phyloP scores from a whole-genome alignment of 495 filamentous ascomycete species.

The Arthonia radiata region DNA sequence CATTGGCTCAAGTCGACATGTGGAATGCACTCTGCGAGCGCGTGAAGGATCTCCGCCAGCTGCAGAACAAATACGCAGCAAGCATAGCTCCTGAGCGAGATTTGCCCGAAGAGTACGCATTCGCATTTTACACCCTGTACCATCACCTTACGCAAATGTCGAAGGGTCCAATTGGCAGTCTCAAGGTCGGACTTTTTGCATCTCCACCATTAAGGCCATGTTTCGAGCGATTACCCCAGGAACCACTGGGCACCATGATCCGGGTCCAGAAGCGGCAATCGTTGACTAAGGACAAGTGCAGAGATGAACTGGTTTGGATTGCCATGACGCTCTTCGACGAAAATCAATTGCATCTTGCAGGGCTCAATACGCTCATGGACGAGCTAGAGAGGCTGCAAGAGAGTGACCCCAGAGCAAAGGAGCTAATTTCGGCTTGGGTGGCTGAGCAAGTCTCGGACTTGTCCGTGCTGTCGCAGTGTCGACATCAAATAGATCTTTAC shows the following conservation, averaged over 20 bases:
- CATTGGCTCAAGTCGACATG: slow-evolving; percentile 8
- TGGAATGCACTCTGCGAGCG: slow-evolving; percentile 13
- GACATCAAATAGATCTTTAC: slow-evolving; percentile 19
- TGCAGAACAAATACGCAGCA: slow-evolving; percentile 11
- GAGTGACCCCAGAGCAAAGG: slow-evolving; percentile 11
- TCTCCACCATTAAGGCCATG: no score
- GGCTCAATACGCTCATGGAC: slow-evolving; percentile 17
- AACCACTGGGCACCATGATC: slow-evolving; percentile 5
- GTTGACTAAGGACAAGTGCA: slow-evolving; percentile 4
- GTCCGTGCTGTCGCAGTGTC: slow-evolving; percentile 17
- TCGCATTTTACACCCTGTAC: slow-evolving; percentile 14
- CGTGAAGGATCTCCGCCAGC: slow-evolving; percentile 7
- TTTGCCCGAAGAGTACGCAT: slow-evolving; percentile 14
- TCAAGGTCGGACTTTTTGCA: slow-evolving; percentile 7
- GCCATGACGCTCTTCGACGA: slow-evolving; percentile 10
- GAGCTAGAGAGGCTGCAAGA: slow-evolving; percentile 20
- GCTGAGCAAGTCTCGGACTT: slow-evolving; percentile 17
- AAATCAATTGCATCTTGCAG: slow-evolving; percentile 8
- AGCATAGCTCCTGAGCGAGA: slow-evolving; percentile 10
- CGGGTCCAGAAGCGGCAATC: neutral
- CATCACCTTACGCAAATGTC: slow-evolving; percentile 11
- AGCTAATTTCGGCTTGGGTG: slow-evolving; percentile 17
- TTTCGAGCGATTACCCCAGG: slow-evolving; percentile 6
- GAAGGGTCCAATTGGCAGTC: slow-evolving; percentile 7
- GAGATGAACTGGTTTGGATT: slow-evolving; percentile 14